Base-by-base conservation (phyloP, 306 rosid species). In the Phaseolus lunatus region DNA sequence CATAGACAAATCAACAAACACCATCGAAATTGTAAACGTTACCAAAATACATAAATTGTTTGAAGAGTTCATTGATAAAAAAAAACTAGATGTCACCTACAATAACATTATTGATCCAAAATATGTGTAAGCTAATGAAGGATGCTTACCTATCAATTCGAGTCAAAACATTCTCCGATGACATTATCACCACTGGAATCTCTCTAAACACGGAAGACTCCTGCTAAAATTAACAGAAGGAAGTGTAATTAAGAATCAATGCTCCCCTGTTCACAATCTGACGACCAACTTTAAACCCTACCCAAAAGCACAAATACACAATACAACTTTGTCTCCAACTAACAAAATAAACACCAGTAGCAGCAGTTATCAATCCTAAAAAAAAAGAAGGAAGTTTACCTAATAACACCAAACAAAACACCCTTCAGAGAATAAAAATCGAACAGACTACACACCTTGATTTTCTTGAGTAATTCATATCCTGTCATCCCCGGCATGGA, bases 401-500 rank as follows among this genome's bases (percentile, higher is more conserved):
- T 18, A 41, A 66, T 10, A 67, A 43, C 7, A 62, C 23, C 0
- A 24, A 23, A 23, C 31, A 22, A 6, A n/a, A n/a, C n/a, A n/a
- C n/a, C 19, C 31, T 10, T 20, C 6, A 20, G 19, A 20, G 2
- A 47, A 16, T 2, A 2, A n/a, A 39, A 10, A 67, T 7, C 5
- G 67, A 52, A 9, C 1, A 9, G 20, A 47, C 9, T 2, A 22
- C 63, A 29, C 81, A 94, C 99, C 97, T 95, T 95, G 73, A 95
- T 92, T 87, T 82, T 95, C 84, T 95, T 95, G 33, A 95, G 96
- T 3, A 95, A 62, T 72, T 95, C 99, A 82, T 92, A 95, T 45
- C 97, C 97, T 2, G 97, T 90, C 99, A 95, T 95, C 75, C 92
- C 97, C 0, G 99, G 97, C 99, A 95, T 92, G 27, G 97, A 95